Base-by-base conservation (phyloP, 2,329 filamentous ascomycete genomes). In the Aspergillus udagawae region DNA sequence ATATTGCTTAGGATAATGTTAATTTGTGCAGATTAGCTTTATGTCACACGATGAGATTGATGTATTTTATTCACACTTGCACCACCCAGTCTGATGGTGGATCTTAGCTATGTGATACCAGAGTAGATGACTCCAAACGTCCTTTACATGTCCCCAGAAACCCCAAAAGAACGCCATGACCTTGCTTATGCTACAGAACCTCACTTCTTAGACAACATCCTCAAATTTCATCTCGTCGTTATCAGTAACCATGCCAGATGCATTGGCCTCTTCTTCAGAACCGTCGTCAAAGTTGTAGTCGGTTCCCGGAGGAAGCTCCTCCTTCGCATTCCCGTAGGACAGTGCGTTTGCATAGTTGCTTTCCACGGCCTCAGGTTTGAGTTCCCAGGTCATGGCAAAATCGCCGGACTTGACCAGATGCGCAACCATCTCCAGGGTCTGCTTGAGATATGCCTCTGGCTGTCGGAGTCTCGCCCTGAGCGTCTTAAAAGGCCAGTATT, bases 401-500 rank as follows among this genome's bases (percentile, higher is more conserved):
- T 86, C 83, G 27, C 93, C 93, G 49, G 86, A 88, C 73, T 92
- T 90, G 71, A 95, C 87, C 59, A 96, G 77, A 21, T 89, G 85
- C 0, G 91, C 93, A 58, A 97, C 85, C 69, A 91, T 86, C 61
- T 92, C 89, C 64, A 99, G 77, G 0, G 87, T 88, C 70, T 94
- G 86, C 54, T 93, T 91, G 60, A 99, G 84, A 73, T 92, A 97
- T n/a, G 89, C 87, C 72, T 97, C 94, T 1, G 94, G 94, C 76
- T 99, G 94, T 58, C 87, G 84, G 42, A 95, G 84, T 59, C 83
- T 80, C 52, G 86, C 82, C 62, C 91, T 91, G 65, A 99, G 83
- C 4, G 89, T 85, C 70, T 91, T 92, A 81, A 97, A 90, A n/a
- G 89, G 87, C 92, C 93, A 99, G 75, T 94, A 97, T 66, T 88